These are phyloP conservation scores for Skeletonema costatum DNA, from an alignment of 108 stramenopile genomes.

Conservation along the genomic window DNA sequence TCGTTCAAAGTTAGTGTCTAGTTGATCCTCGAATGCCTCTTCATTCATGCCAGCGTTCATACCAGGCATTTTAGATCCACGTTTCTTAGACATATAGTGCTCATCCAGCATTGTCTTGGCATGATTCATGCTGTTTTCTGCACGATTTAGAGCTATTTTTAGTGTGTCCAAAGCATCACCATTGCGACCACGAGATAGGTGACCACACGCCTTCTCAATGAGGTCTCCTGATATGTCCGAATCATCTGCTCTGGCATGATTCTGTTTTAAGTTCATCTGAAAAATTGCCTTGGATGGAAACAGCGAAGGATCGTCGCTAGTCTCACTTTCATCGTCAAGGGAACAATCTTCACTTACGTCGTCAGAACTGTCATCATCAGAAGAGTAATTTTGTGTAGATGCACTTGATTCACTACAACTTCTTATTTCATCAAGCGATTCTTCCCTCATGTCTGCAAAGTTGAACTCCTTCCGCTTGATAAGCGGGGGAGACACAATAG, in stretches of 20 bases:
- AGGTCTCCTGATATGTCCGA: constrained; percentile 23
- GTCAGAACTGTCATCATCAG: not conserved
- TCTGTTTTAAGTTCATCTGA: constrained; percentile 34
- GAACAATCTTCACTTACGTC: not conserved
- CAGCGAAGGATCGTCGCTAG: constrained; percentile 27
- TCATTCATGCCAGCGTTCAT: not conserved
- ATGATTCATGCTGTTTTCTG: constrained; percentile 12
- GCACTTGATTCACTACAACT: not conserved
- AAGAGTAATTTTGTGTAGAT: constrained; percentile 1
- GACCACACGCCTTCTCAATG: constrained; percentile 33
- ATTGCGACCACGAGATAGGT: constrained; percentile 41
- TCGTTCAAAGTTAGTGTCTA: constrained; percentile 16
- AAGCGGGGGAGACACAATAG: constrained; percentile 33
- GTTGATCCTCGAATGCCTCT: constrained; percentile 36
- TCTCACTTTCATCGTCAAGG: constrained; percentile 30
- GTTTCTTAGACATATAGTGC: constrained; percentile 25
- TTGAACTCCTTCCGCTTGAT: constrained; percentile 26
- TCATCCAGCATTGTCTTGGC: constrained; percentile 31
- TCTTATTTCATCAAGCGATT: not conserved
- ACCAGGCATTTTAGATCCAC: not conserved
- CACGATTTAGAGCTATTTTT: constrained; percentile 25
- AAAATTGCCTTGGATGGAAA: constrained; percentile 41
- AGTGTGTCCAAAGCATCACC: constrained; percentile 31
- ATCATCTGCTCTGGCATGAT: constrained; percentile 4
- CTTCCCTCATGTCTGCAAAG: constrained; percentile 17